Evolutionary conservation across 306 rosid species (phyloP).

Genomic region (Amphicarpaea edgeworthii): DNA sequence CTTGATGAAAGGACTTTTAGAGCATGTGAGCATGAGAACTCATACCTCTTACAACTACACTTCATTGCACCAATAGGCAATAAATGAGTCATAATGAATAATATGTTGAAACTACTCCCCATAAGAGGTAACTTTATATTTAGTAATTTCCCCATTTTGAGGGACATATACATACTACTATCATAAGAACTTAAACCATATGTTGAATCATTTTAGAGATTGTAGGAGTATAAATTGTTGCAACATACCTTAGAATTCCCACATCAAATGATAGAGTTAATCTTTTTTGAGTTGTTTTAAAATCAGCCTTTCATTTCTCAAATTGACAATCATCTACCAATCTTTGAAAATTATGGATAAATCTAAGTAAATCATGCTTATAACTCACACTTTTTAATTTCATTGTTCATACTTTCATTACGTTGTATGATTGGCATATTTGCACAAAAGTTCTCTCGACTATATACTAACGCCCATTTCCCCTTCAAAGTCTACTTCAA

Average conservation of each 20-base stretch:
- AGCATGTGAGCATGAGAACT: too few relatives aligned
- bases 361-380: background rate
- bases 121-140: background rate
- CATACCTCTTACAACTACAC: background rate
- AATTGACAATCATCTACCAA: background rate
- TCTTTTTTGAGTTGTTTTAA: background rate
- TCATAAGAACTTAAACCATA: background rate
- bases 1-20: too few relatives aligned
- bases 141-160: background rate
- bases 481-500: background rate
- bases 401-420: background rate
- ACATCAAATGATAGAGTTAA: background rate
- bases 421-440: background rate
- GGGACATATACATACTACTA: background rate
- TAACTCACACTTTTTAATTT: slow-evolving; percentile 4
- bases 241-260: background rate
- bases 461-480: slow-evolving; percentile 19
- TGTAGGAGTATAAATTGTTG: background rate
- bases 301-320: background rate
- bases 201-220: background rate
- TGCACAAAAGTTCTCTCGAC: background rate
- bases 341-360: background rate
- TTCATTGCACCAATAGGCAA: background rate
- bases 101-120: background rate
- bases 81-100: background rate